Evolutionary conservation across 2,329 filamentous ascomycete genomes (phyloP), one percentile per base, ranked within the genome.

Genomic region (Pseudocercospora pini-densiflorae): DNA sequence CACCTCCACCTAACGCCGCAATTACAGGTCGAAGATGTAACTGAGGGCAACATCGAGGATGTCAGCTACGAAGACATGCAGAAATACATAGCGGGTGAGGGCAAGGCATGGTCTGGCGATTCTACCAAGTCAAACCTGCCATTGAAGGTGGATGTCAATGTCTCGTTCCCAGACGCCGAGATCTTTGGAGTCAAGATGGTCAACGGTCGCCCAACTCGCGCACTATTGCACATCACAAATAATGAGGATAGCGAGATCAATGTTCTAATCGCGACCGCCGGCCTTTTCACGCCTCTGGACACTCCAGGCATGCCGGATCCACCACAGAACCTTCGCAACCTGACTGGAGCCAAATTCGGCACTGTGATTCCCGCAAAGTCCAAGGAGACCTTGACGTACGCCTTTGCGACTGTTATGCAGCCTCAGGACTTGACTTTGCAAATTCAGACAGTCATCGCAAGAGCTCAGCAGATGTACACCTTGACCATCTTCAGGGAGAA

Each of bases 151-250:
- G 80, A 81, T 62, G 82, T 88, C 69, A 81, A 83, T 60, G 83
- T 87, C 65, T 83, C 84, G 36, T 90, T 90, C 80, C 88, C 88
- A 31, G 80, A 87, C 70, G 83, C 86, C 65, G 92, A 96, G 83
- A 90, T 97, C 81, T 95, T 97, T 74, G 95, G 94, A 75, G 89
- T 98, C 74, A 97, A 97, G 87, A 89, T 98, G 73, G 88, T 98
- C 84, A 99, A 99, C 79, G 93, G 93, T 76, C 90, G 90, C 71
- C 88, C 93, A 49, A 97, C 93, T 70, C 89, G 92, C 79, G 91
- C 93, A 40, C 82, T 96, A 62, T 83, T 99, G 74, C 89, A 93
- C 75, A 85, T 99, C 78, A 87, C 85, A 79, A 99, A 99, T 85
- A 85, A 92, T 68, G 95, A 99, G 82, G 85, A 87, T 12, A 85